Conservation (phyloP, 495 filamentous ascomycete species). For the Daldinia grandis region DNA sequence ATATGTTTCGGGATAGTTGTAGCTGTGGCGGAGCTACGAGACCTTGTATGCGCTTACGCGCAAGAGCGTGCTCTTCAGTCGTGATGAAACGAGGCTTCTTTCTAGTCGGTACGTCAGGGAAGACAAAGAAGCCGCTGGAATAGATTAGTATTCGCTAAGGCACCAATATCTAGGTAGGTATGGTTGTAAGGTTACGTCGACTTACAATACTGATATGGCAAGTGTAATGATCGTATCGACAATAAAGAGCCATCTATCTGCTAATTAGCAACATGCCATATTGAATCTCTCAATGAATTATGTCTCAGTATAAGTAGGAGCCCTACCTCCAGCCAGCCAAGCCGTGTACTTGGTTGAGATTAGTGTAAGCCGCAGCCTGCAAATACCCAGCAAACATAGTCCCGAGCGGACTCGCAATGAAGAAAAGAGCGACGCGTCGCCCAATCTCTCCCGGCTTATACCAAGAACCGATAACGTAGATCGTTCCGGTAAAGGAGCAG, state of each 20-base stretch:
- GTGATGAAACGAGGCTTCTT: constrained; percentile 44
- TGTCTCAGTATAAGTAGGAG: not conserved
- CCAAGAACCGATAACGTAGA: constrained; percentile 44
- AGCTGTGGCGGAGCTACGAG: constrained; percentile 30
- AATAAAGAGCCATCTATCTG: constrained; percentile 56
- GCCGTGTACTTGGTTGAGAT: constrained; percentile 53
- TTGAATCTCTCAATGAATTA: not conserved
- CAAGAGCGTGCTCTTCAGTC: constrained; percentile 34
- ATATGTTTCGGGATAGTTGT: constrained; percentile 34
- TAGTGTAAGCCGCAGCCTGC: constrained; percentile 57
- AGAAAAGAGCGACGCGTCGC: constrained; percentile 48
- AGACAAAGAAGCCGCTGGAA: constrained; percentile 51
- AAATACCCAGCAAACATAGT: constrained; percentile 53
- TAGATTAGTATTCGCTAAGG: not conserved
- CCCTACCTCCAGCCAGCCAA: constrained; percentile 57
- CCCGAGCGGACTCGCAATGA: constrained; percentile 45
- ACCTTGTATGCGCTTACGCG: constrained; percentile 24
- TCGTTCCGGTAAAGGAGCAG: constrained; percentile 50
- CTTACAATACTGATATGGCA: constrained; percentile 51
- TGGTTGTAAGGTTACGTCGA: not conserved
- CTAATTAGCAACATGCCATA: not conserved
- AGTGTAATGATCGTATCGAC: constrained; percentile 53
- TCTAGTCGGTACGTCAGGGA: constrained; percentile 55
- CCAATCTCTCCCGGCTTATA: constrained; percentile 41
- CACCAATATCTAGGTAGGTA: too few relatives aligned